Conservation (phyloP, 306 rosid species). For the Heteromeles arbutifolia region DNA sequence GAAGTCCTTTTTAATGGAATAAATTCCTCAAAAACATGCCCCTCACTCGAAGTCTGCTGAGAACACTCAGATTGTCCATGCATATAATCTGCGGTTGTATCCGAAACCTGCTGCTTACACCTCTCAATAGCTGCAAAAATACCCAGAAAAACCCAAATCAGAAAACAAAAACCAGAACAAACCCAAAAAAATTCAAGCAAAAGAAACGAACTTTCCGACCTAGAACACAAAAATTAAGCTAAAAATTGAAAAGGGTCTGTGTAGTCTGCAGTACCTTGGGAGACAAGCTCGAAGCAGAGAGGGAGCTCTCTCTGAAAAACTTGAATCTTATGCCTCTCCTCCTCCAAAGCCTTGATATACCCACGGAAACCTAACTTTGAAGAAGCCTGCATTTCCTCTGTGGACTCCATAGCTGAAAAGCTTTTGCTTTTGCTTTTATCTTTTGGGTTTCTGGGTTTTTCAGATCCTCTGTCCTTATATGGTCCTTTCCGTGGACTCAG, state of each 20-base stretch:
- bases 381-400: conserved; percentile 44
- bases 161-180: not conserved
- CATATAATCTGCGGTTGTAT: conserved; percentile 50
- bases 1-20: conserved; percentile 55
- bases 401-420: conserved; percentile 13
- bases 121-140: conserved; percentile 58
- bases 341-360: conserved; percentile 55
- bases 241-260: not conserved
- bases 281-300: conserved; percentile 70
- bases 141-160: not conserved
- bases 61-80: conserved; percentile 80
- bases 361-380: conserved; percentile 39
- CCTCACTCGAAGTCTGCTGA: conserved; percentile 62
- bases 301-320: conserved; percentile 78
- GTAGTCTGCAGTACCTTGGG: conserved; percentile 39
- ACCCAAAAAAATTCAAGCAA: not conserved
- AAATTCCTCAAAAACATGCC: conserved; percentile 70
- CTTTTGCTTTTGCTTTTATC: not conserved
- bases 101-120: conserved; percentile 49
- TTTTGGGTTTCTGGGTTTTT: not conserved
- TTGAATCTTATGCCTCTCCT: conserved; percentile 59
- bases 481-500: not conserved
- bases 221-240: conserved; percentile 1
- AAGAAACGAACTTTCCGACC: not conserved
- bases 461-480: not conserved